These are phyloP conservation scores for Fusarium newnesense DNA, from an alignment of 2,329 filamentous ascomycete genomes.

Conservation along the genomic window DNA sequence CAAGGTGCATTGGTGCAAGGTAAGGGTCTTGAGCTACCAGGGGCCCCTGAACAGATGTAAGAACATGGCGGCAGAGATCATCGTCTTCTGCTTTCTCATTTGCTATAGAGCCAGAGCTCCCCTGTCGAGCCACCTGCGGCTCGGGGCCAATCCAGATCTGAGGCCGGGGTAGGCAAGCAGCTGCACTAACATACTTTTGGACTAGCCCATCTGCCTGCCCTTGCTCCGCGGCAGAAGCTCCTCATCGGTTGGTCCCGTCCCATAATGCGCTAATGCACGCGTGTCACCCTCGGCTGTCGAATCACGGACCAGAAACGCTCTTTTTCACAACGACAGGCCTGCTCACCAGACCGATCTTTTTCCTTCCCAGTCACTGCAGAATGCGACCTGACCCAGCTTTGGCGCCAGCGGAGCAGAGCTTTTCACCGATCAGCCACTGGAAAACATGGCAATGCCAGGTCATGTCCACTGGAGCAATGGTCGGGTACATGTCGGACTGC, in stretches of 20 bases:
- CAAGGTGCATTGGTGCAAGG: background rate
- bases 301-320: slow-evolving; percentile 45
- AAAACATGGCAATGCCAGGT: slow-evolving; percentile 6
- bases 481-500: slow-evolving; percentile 21
- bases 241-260: slow-evolving; percentile 59
- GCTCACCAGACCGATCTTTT: slow-evolving; percentile 41
- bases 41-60: slow-evolving; percentile 19
- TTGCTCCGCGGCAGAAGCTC: slow-evolving; percentile 49
- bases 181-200: background rate
- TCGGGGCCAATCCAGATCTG: slow-evolving; percentile 55
- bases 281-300: slow-evolving; percentile 55
- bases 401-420: slow-evolving; percentile 26
- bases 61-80: slow-evolving; percentile 17
- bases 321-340: slow-evolving; percentile 39
- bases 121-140: slow-evolving; percentile 40
- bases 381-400: slow-evolving; percentile 8
- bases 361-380: slow-evolving; percentile 16
- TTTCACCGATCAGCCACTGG: slow-evolving; percentile 30
- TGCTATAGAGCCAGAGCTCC: background rate
- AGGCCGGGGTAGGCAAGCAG: slow-evolving; percentile 44
- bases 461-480: background rate
- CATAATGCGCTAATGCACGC: slow-evolving; percentile 57
- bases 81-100: slow-evolving; percentile 15
- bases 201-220: slow-evolving; percentile 16
- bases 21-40: slow-evolving; percentile 20